These are phyloP conservation scores for Tulasnella sp. DNA, from an alignment of 768 basidiomycete species.

Conservation along the genomic window DNA sequence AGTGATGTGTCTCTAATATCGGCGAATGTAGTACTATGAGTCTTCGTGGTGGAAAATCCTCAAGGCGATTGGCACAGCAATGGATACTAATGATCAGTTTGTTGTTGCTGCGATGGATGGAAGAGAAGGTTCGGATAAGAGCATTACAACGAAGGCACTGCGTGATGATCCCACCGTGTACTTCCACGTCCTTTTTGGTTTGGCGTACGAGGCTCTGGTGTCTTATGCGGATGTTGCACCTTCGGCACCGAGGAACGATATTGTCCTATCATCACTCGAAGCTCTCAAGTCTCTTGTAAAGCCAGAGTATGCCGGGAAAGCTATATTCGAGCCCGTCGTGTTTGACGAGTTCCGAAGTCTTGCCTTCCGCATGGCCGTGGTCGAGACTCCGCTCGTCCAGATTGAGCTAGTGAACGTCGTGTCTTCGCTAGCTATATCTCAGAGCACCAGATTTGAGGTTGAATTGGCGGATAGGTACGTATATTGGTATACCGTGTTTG, in stretches of 20 bases:
- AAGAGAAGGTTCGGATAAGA: conserved; percentile 31
- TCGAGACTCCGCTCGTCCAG: conserved; percentile 61
- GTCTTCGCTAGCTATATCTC: conserved; percentile 38
- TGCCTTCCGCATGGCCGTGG: conserved; percentile 82
- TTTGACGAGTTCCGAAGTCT: conserved; percentile 85
- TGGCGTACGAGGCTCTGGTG: conserved; percentile 87
- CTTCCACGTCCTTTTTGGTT: conserved; percentile 83
- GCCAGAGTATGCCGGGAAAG: conserved; percentile 67
- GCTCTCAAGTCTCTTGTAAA: conserved; percentile 69
- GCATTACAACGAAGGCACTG: conserved; percentile 18
- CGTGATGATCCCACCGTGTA: conserved; percentile 56
- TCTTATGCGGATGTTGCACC: too few relatives aligned
- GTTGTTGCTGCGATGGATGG: conserved; percentile 77
- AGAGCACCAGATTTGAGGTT: conserved; percentile 20
- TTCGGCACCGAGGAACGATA: conserved; percentile 44
- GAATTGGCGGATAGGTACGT: not conserved
- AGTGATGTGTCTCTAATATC: conserved; percentile 1
- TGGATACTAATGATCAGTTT: conserved; percentile 54
- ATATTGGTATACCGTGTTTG: too few relatives aligned
- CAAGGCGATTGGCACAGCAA: conserved; percentile 68
- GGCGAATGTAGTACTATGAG: conserved; percentile 59
- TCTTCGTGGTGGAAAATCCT: conserved; percentile 71
- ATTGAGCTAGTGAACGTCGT: conserved; percentile 59
- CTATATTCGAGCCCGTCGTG: conserved; percentile 63
- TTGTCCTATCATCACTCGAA: conserved; percentile 49